Percentiles rank a stretch among this genome's conserved stretches.
phyloP scores from a whole-genome alignment of 495 filamentous ascomycete species.

The Podospora sp. region DNA sequence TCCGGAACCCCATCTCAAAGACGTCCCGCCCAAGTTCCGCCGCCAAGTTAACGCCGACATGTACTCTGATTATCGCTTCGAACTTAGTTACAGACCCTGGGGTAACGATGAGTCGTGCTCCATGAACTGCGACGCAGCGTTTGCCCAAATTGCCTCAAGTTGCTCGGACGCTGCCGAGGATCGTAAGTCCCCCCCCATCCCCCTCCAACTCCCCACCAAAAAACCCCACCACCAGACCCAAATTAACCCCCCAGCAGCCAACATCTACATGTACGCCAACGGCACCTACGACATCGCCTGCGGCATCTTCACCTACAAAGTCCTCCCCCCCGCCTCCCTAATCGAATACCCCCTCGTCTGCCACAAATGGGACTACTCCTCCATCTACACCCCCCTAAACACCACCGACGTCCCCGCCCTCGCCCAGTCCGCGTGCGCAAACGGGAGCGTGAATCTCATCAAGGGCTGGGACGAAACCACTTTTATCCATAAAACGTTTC shows the following conservation, averaged over 20 bases:
- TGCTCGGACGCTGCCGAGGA: background rate
- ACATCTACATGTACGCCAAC: constrained; percentile 1
- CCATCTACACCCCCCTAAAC: too few species aligned
- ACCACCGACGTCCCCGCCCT: too few species aligned
- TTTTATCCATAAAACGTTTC: too few species aligned
- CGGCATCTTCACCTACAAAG: background rate
- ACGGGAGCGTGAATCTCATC: too few species aligned
- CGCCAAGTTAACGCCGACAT: background rate
- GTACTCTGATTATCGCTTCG: background rate
- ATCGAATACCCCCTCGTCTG: too few species aligned
- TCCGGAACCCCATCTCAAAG: background rate
- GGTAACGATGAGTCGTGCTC: background rate
- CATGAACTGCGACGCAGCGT: background rate
- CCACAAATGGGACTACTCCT: too few species aligned
- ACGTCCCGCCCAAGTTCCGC: background rate
- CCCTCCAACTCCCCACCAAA: too few species aligned
- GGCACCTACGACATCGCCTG: background rate
- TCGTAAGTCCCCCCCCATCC: background rate
- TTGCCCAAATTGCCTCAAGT: background rate
- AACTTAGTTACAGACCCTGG: background rate
- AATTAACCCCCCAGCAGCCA: background rate
- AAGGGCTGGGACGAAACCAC: too few species aligned
- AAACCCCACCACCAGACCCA: background rate
- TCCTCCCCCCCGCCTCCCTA: background rate
- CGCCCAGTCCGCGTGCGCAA: too few species aligned